Base-by-base conservation (phyloP, 495 filamentous ascomycete species). In the Penicillium cinerascens region DNA sequence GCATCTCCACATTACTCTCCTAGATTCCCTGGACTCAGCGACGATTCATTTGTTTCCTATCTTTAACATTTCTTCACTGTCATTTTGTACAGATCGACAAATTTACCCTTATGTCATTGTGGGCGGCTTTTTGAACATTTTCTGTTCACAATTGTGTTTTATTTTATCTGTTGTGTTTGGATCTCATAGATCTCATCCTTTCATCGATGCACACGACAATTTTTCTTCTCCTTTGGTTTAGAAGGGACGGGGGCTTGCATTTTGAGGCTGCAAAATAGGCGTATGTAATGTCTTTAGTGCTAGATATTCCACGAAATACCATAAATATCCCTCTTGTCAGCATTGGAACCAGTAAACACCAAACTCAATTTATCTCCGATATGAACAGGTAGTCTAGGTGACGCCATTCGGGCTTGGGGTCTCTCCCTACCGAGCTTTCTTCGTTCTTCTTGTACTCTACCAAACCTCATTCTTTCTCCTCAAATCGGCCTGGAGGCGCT, bases 21-120 rank as follows among this genome's bases (percentile, higher is more conserved):
- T 68, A 64, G 61, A 64, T 67, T 69, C 60, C 61, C 63, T 55
- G 53, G 52, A 37, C 55, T 52, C 59, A 67, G 58, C 63, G 58
- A 52, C 51, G 54, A 54, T 52, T 52, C 20, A 45, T 50, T 42
- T 44, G 43, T 9, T 25, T 49, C 52, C 42, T 20, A 38, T 58
- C 29, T 38, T 22, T 41, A 44, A 23, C 39, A 33, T 49, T 46
- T 18, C 7, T 21, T 51, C 10, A 49, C 39, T 23, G 1, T 26
- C 20, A 51, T 44, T 27, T 52, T 61, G 58, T 61, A 61, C 58
- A 54, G 43, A 41, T 52, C 45, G 40, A 46, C 42, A 35, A 23
- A 42, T 53, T 51, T 29, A 17, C 47, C 17, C 4, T n/a, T 37
- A 22, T 21, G 15, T 27, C 11, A 48, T 48, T 51, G 13, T 26